Evolutionary conservation across 805 yeast genomes (phyloP), one percentile per base, ranked within the genome.

Genomic region (Hermanozyma aechmeae): DNA sequence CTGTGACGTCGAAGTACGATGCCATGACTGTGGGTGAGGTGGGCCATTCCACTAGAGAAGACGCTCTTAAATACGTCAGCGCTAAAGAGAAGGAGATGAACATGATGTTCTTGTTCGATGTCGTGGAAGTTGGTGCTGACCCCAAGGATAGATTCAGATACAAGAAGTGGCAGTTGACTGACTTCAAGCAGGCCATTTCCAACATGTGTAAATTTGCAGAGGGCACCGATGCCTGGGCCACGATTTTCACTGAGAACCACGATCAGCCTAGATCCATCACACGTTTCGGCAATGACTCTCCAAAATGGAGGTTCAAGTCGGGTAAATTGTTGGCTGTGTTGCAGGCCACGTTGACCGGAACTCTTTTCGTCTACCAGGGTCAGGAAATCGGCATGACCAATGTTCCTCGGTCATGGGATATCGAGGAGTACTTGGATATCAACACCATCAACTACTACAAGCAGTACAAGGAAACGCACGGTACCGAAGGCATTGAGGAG

Each of bases 321-420:
- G 71, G 73, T 16, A 73, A 73, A 50, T 48, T 71, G 44, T 44
- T 73, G 36, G 58, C 73, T 12, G 36, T 65, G 26, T 46, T 73
- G 43, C 61, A 65, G 36, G 31, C 58, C 9, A 43, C 73, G 10
- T 56, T 71, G 38, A 64, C 72, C 16, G 78, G 79, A 27, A 71
- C 79, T 10, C 48, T 70, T 30, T 73, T 58, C 50, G 51, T 73
- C 23, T 73, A 71, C 50, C 78, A 73, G 49, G 79, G 79, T 29
- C 79, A 73, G 46, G 79, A 73, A 41, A 53, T 73, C 35, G 79
- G 74, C 19, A 67, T 65, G 68, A 60, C 61, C 30, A 73, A 73
- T 43, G 48, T 70, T 17, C 59, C 70, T 14, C 42, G 51, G 29
- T 43, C 45, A 23, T 71, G 75, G 74, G 54, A 58, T 13, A 51